Percentiles rank a stretch among this genome's conserved stretches.
These are phyloP conservation scores for Pseudodiploospora longispora DNA, from an alignment of 2,329 filamentous ascomycete genomes.

Conservation along the genomic window DNA sequence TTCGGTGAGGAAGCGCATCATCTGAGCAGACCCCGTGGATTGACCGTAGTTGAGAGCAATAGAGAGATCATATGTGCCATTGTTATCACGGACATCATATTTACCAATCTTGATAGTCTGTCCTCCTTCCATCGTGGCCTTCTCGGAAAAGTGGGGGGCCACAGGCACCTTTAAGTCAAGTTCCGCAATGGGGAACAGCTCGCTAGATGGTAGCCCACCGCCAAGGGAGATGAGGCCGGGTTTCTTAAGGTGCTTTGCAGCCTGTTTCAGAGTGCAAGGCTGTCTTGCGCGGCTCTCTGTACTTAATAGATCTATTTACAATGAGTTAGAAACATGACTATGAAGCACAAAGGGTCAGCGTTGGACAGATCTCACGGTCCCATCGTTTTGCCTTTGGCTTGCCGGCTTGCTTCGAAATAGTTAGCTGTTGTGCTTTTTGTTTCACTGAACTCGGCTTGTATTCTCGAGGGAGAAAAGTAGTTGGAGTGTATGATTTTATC, in stretches of 20 bases:
- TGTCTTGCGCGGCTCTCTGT: slow-evolving; percentile 52
- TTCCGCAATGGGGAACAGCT: slow-evolving; percentile 87
- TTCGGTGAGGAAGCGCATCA: slow-evolving; percentile 86
- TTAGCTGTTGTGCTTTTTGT: not conserved
- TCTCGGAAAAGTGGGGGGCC: slow-evolving; percentile 61
- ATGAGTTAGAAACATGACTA: not conserved
- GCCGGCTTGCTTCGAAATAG: slow-evolving; percentile 23
- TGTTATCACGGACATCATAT: slow-evolving; percentile 63
- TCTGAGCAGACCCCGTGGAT: slow-evolving; percentile 73
- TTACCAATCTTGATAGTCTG: slow-evolving; percentile 64
- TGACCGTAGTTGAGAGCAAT: slow-evolving; percentile 93
- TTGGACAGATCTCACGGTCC: slow-evolving; percentile 58
- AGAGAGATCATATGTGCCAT: slow-evolving; percentile 59
- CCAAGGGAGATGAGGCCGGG: slow-evolving; percentile 87
- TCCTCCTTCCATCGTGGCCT: slow-evolving; percentile 54
- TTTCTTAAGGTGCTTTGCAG: slow-evolving; percentile 69
- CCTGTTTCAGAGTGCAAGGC: slow-evolving; percentile 71
- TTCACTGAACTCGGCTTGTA: too few relatives aligned
- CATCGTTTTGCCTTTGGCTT: slow-evolving; percentile 76
- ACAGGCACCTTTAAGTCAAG: slow-evolving; percentile 66
- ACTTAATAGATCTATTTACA: slow-evolving; percentile 46
- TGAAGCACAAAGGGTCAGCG: too few relatives aligned
- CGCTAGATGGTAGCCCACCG: slow-evolving; percentile 77
- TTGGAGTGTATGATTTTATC: slow-evolving; percentile 15
- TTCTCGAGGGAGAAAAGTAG: too few relatives aligned